Base-by-base conservation (phyloP, 345 rosid genomes). In the Corchorus olitorius region DNA sequence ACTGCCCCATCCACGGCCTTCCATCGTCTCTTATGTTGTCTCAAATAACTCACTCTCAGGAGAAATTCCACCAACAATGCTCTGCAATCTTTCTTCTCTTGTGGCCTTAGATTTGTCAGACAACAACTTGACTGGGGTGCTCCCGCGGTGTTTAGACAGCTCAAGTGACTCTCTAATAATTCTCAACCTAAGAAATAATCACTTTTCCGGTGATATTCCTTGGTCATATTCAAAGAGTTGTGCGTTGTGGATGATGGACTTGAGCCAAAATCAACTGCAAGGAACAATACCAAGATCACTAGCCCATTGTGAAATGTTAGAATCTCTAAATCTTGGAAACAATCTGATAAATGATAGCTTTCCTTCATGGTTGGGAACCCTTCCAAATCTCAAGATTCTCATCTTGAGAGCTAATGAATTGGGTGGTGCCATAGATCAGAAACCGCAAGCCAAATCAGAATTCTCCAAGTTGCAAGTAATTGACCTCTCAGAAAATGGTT, bases 401-500 rank as follows among this genome's bases (percentile, higher is more conserved):
- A 8, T 35, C n/a, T 34, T 63, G 46, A 35, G 67, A 63, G n/a
- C 46, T 1, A 63, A 63, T n/a, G 0, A 10, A 34, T 41, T 63
- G 19, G 9, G 34, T 3, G 67, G 67, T 63, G 67, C 3, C n/a
- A 33, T 63, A 16, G 20, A 39, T 27, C 27, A 16, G 46, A 17
- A 63, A 63, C 8, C 20, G 4, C 75, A 4, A 27, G 14, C 52
- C 48, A 6, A 8, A 37, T n/a, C 34, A 6, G 75, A 72, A 1
- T 53, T 58, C 75, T 72, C 63, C 35, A 39, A 16, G 6, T 10
- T 80, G 19, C 76, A 4, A 5, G 74, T 77, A 17, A 59, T 82
- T 39, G 76, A 80, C 7, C 60, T 69, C 58, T 77, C 79, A 14
- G 2, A 3, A 3, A 80, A 82, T 19, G 43, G 37, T 4, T 77